Evolutionary conservation across 2,329 filamentous ascomycete genomes (phyloP), one percentile per base, ranked within the genome.

Genomic region (Aspergillus jensenii): DNA sequence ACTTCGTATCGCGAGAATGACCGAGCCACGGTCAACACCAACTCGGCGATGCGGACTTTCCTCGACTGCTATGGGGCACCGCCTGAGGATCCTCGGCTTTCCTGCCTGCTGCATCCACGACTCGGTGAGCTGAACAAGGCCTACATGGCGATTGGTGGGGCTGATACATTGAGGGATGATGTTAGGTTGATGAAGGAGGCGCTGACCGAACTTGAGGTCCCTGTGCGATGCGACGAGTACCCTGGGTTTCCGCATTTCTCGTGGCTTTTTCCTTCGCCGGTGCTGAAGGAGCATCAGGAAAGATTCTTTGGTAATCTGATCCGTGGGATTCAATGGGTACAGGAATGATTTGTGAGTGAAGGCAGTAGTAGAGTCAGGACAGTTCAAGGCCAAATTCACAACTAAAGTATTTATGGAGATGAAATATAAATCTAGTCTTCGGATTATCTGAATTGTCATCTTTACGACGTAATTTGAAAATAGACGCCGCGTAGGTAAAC

Each of bases 1-100:
- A 76, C 66, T 5, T 65, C 72, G 2, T 74, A 71, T 55, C 58
- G 69, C 14, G 73, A 78, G 50, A 71, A 77, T 60, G 69, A 68
- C 7, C 65, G 70, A 31, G 62, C 71, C 37, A 76, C 74, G 3
- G 68, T 78, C 43, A 73, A 78, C 52, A 74, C 73, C 0, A 60
- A 56, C 11, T 57, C 45, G 25, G 72, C 72, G 0, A 76, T 77
- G 74, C 49, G 58, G 35, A 62, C 64, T 2, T 77, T 76, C 35
- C 69, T 69, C 68, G 67, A 63, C 65, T 59, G 25, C 2, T 61
- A 59, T 35, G 56, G 44, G 1, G 40, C 59, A 3, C 37, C 52
- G 1, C 56, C 52, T 2, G 14, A 44, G 2, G 56, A 61, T 19
- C 14, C 25, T 5, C 45, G 48, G 21, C 39, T 59, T 40, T 61